A percentile compares a stretch with the other conserved stretches of the same genome.
These are phyloP conservation scores for Fagopyrum esculentum DNA, from an alignment of 148 eudicot species.

Conservation along the genomic window DNA sequence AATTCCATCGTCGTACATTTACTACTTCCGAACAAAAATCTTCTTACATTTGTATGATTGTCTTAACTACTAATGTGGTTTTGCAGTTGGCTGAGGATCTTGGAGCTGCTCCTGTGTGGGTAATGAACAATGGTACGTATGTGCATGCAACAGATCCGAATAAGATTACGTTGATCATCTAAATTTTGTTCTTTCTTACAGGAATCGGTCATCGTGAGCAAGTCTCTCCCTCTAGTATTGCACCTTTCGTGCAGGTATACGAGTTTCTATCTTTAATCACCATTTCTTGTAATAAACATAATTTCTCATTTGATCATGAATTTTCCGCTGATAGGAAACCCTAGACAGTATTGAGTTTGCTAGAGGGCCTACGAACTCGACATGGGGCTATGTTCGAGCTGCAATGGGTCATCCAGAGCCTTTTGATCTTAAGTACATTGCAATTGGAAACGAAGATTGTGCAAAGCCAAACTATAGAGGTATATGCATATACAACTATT, in stretches of 20 bases:
- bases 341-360: slow-evolving; percentile 88
- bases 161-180: no score
- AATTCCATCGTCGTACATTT: no score
- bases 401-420: slow-evolving; percentile 71
- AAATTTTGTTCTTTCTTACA: not conserved
- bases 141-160: not conserved
- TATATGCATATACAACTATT: slow-evolving; percentile 19
- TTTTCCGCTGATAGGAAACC: slow-evolving; percentile 39
- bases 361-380: slow-evolving; percentile 49
- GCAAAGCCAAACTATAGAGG: slow-evolving; percentile 54
- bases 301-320: not conserved
- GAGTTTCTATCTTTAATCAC: not conserved
- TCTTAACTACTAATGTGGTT: slow-evolving; percentile 3
- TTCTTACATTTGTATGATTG: not conserved
- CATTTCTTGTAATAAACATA: not conserved
- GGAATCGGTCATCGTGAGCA: slow-evolving; percentile 56
- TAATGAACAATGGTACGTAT: slow-evolving; percentile 72
- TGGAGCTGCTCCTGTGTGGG: slow-evolving; percentile 87
- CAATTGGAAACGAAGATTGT: slow-evolving; percentile 89
- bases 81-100: slow-evolving; percentile 88
- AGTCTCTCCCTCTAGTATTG: slow-evolving; percentile 49
- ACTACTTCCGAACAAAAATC: not conserved
- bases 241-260: slow-evolving; percentile 65
- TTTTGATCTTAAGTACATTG: slow-evolving; percentile 77
- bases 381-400: slow-evolving; percentile 81